Evolutionary conservation across 352 stramenopile species (phyloP).

Genomic region (Pythium monospermum): DNA sequence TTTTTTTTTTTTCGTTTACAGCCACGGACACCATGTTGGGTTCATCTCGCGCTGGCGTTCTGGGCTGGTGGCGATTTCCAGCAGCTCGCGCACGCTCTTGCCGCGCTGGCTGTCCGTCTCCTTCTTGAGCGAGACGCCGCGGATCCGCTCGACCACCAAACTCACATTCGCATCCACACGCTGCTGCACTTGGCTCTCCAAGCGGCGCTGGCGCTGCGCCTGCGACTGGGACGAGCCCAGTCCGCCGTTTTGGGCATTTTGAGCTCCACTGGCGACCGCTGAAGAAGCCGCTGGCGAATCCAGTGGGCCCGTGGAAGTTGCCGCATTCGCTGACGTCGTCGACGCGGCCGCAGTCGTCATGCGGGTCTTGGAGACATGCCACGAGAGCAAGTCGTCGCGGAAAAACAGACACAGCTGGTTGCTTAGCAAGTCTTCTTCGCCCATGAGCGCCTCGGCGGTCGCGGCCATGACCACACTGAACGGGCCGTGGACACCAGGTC

Average conservation of each 20-base stretch:
- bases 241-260: too few relatives aligned
- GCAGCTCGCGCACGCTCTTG: constrained; percentile 72
- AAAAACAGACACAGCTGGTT: constrained; percentile 89
- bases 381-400: constrained; percentile 83
- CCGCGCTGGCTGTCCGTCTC: constrained; percentile 54
- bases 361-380: constrained; percentile 84
- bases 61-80: constrained; percentile 77
- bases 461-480: constrained; percentile 84
- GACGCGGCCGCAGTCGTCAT: constrained; percentile 22
- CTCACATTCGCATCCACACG: constrained; percentile 84
- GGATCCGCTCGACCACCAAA: constrained; percentile 75
- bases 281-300: constrained; percentile 17
- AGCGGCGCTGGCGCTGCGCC: constrained; percentile 40
- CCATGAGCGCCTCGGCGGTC: constrained; percentile 75
- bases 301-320: constrained; percentile 16
- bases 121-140: constrained; percentile 74
- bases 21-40: constrained; percentile 83
- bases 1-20: constrained; percentile 32
- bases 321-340: constrained; percentile 16
- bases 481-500: constrained; percentile 72
- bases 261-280: constrained; percentile 6
- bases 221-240: neutral
- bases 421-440: constrained; percentile 76
- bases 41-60: constrained; percentile 85
- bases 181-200: constrained; percentile 78